Conservation (phyloP, 192 early-diverging fungal species). For the Backusella mclennaniae region DNA sequence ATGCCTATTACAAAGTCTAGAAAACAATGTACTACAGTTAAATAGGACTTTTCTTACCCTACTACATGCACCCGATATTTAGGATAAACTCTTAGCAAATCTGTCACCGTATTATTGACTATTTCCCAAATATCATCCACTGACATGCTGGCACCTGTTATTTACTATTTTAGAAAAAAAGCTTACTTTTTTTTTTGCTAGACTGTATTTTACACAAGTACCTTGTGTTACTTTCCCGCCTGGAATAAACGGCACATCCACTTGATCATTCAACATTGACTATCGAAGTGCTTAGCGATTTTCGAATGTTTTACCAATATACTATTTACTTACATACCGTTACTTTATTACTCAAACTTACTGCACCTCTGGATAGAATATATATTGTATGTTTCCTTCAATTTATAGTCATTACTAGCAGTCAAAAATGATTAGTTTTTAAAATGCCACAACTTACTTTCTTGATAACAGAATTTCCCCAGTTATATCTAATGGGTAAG, state of each 20-base stretch:
- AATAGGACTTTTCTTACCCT: background rate
- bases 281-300: background rate
- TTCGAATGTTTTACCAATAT: background rate
- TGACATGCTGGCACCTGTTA: background rate
- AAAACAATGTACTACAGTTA: background rate
- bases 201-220: background rate
- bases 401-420: background rate
- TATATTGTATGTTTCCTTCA: background rate
- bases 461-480: background rate
- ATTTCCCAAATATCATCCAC: background rate
- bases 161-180: background rate
- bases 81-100: background rate
- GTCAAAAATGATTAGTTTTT: background rate
- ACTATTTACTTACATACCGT: background rate
- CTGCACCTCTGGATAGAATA: background rate
- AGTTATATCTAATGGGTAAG: slow-evolving; percentile 1
- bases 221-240: background rate
- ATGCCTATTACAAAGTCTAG: background rate
- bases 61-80: background rate
- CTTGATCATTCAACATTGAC: background rate
- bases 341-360: background rate
- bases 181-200: background rate
- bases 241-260: background rate
- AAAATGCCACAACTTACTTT: background rate
- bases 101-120: background rate